Evolutionary conservation across 306 rosid genomes (phyloP), one percentile per base, ranked within the genome.

Genomic region (Arachis stenosperma): DNA sequence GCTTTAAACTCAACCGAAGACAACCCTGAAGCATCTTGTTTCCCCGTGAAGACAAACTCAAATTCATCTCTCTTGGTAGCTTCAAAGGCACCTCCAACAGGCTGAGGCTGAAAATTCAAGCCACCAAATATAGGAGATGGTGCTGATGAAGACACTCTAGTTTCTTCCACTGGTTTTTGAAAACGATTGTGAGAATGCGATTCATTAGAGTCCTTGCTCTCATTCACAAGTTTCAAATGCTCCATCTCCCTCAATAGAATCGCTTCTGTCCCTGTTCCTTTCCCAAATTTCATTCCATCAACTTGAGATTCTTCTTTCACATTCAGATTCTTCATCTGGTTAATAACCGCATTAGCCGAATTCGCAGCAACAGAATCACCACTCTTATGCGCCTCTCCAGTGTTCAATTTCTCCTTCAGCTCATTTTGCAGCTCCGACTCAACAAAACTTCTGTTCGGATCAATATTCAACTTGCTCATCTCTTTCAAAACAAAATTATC

Each of bases 1-100:
- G 95, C 81, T 83, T 86, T 87, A 70, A 88, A 90, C 79, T 86
- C 94, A 29, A 83, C 82, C 78, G 80, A 80, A 61, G 94, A 69
- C 42, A 75, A 63, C 5, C 79, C 82, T 10, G 73, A 48, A 69
- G 52, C 43, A 52, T 79, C 87, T 48, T 79, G 86, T 70, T 85
- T 89, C 60, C 88, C 83, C 4, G 73, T 77, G 72, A 85, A 88
- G 61, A 69, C 77, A 84, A 88, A 84, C 48, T 67, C 84, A 55
- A 88, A 84, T 53, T 67, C 84, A 55, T 78, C 85, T 58, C 65
- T 70, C 61, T 39, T 81, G 50, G 50, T 46, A 65, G 61, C 65
- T 76, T 77, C 87, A 77, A 68, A 77, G 59, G 62, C 56, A 78
- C 59, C 77, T 53, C 74, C 93, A 83, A 46, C 78, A 63, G 81